These are phyloP conservation scores for Grosmannia clavigera DNA, from an alignment of 2,329 filamentous ascomycete genomes.

Conservation along the genomic window DNA sequence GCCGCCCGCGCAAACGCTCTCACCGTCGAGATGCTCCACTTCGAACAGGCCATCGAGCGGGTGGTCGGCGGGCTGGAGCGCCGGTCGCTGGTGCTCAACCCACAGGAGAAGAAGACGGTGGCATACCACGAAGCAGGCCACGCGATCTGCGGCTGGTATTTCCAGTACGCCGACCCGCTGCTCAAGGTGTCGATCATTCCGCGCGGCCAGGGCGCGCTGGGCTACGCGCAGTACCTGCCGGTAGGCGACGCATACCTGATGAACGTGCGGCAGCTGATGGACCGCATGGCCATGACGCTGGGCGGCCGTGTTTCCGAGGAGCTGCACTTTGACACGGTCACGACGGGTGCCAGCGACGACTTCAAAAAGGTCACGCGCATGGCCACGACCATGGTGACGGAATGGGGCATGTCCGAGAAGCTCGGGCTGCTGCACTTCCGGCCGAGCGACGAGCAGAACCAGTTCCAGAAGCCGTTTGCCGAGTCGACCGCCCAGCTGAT, in stretches of 20 bases:
- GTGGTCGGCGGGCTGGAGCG: slow-evolving; percentile 94
- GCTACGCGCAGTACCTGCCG: slow-evolving; percentile 96
- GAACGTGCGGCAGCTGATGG: slow-evolving; percentile 92
- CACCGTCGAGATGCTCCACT: slow-evolving; percentile 76
- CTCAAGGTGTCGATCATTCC: slow-evolving; percentile 98
- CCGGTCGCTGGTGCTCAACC: slow-evolving; percentile 87
- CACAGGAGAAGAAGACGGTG: slow-evolving; percentile 69
- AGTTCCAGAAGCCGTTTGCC: slow-evolving; percentile 88
- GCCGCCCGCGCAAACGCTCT: slow-evolving; percentile 74
- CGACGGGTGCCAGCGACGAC: slow-evolving; percentile 87
- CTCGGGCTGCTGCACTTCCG: slow-evolving; percentile 89
- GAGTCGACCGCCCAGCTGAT: slow-evolving; percentile 89
- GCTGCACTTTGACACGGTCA: slow-evolving; percentile 92
- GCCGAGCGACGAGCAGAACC: slow-evolving; percentile 52
- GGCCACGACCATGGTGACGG: slow-evolving; percentile 97
- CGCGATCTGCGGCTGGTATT: slow-evolving; percentile 97
- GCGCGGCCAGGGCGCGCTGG: slow-evolving; percentile 81
- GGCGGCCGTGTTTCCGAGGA: slow-evolving; percentile 93
- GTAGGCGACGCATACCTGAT: slow-evolving; percentile 86
- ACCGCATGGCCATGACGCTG: slow-evolving; percentile 99
- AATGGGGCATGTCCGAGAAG: slow-evolving; percentile 96
- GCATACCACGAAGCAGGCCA: slow-evolving; percentile 69
- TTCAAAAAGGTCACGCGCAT: slow-evolving; percentile 97
- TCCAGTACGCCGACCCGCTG: slow-evolving; percentile 89
- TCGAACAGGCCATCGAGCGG: slow-evolving; percentile 95